Conservation (phyloP, 1,284 basidiomycete genomes). For the Pascua sp. region DNA sequence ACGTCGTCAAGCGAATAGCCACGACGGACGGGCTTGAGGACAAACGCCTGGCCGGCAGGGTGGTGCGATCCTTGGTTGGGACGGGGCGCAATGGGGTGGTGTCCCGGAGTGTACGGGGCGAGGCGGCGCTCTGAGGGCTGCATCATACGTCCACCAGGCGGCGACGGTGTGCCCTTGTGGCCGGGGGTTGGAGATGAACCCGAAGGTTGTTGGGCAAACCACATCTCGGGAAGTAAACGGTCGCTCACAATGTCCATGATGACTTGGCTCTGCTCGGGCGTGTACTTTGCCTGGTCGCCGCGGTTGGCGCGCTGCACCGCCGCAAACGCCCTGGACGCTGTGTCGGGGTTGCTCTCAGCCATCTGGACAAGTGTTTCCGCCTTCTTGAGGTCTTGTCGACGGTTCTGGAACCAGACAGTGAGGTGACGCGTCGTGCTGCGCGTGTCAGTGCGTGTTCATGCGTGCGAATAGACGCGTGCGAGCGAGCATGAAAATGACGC, state of each 20-base stretch:
- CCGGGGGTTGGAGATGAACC: slow-evolving; percentile 19
- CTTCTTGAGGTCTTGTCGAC: slow-evolving; percentile 25
- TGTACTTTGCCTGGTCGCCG: slow-evolving; percentile 19
- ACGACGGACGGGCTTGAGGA: slow-evolving; percentile 17
- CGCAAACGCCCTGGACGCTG: slow-evolving; percentile 18
- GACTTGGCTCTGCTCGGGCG: slow-evolving; percentile 14
- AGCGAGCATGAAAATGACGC: no score
- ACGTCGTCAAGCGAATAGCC: slow-evolving; percentile 23
- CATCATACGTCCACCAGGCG: not conserved
- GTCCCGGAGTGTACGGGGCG: slow-evolving; percentile 11
- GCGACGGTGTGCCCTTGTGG: slow-evolving; percentile 7
- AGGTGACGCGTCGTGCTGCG: slow-evolving; percentile 21
- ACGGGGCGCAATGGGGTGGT: slow-evolving; percentile 16
- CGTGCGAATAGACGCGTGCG: not conserved
- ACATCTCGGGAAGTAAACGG: slow-evolving; percentile 19
- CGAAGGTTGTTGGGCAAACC: slow-evolving; percentile 17
- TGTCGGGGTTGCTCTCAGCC: slow-evolving; percentile 21
- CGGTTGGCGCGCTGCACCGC: slow-evolving; percentile 21
- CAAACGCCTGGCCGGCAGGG: slow-evolving; percentile 1
- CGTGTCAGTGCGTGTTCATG: not conserved
- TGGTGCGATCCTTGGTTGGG: slow-evolving; percentile 5
- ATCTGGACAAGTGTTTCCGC: slow-evolving; percentile 17
- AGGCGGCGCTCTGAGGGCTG: slow-evolving; percentile 5
- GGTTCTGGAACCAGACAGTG: slow-evolving; percentile 27
- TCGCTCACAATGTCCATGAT: slow-evolving; percentile 24